phyloP scores from a whole-genome alignment of 192 early-diverging fungal genomes.

The Phlyctochytrium planicorne region DNA sequence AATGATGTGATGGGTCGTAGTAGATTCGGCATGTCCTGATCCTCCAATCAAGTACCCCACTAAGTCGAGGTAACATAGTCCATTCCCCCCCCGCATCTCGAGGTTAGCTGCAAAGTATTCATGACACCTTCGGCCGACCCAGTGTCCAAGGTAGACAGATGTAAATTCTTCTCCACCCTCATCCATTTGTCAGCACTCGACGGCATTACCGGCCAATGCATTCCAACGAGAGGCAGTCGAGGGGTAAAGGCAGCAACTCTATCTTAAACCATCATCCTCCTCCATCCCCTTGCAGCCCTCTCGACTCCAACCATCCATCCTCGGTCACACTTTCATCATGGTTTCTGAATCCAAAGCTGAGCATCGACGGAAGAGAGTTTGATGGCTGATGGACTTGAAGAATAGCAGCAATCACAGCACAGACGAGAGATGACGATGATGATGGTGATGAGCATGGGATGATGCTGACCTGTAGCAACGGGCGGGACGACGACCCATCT shows the following conservation, averaged over 20 bases:
- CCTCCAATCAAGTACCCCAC: neutral
- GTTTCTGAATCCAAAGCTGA: neutral
- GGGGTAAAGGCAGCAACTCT: too few species aligned
- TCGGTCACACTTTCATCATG: neutral
- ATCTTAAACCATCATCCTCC: too few species aligned
- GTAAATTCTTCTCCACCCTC: too few species aligned
- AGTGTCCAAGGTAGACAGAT: too few species aligned
- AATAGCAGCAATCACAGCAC: neutral
- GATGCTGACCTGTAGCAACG: conserved; percentile 73
- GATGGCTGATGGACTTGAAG: neutral
- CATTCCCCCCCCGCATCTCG: neutral
- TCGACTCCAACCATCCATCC: neutral
- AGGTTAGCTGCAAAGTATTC: too few species aligned
- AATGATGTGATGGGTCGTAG: too few species aligned
- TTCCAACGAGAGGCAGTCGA: too few species aligned
- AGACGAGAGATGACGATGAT: neutral
- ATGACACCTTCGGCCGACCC: too few species aligned
- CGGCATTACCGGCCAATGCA: too few species aligned
- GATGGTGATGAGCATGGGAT: neutral
- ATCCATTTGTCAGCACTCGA: too few species aligned
- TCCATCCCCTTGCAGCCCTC: neutral
- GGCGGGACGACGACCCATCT: conserved; percentile 97
- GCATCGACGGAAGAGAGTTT: neutral
- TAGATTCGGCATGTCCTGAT: neutral
- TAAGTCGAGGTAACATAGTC: neutral